Evolutionary conservation across 805 yeast genomes (phyloP).

Genomic region (Jamesozyma hellenica): DNA sequence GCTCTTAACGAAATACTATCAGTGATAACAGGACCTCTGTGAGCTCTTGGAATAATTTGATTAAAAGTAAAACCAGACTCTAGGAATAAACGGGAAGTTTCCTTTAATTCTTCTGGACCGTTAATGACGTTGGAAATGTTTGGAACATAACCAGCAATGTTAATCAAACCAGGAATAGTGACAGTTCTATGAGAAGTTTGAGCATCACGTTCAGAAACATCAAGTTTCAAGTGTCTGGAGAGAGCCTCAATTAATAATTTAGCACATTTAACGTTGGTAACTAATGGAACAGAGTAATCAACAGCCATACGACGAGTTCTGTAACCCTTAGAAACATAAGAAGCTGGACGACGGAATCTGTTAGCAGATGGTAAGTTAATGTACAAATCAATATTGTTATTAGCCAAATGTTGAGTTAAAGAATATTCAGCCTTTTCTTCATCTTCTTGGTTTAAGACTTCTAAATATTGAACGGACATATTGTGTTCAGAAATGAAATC

Average conservation of each 20-base stretch:
- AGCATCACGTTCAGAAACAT: conserved; percentile 68
- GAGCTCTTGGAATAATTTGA: conserved; percentile 65
- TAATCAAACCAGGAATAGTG: conserved; percentile 77
- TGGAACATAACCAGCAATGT: conserved; percentile 72
- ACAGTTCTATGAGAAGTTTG: conserved; percentile 84
- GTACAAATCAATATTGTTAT: conserved; percentile 90
- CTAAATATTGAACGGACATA: conserved; percentile 89
- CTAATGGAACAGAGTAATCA: conserved; percentile 94
- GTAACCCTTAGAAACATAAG: conserved; percentile 95
- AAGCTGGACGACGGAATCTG: conserved; percentile 97
- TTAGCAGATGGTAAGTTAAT: conserved; percentile 94
- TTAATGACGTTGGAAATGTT: conserved; percentile 37
- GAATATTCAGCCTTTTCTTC: conserved; percentile 90
- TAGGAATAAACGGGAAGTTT: conserved; percentile 58
- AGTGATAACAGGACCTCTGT: conserved; percentile 48
- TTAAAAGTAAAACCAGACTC: conserved; percentile 84
- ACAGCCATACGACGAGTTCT: conserved; percentile 99
- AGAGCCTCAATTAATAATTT: conserved; percentile 92
- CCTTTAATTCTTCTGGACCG: conserved; percentile 50
- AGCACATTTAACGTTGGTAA: conserved; percentile 95
- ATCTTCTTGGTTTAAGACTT: conserved; percentile 65
- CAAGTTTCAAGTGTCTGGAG: conserved; percentile 54
- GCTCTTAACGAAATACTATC: conserved; percentile 57
- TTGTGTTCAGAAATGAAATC: conserved; percentile 94
- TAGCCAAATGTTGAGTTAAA: conserved; percentile 90